These are phyloP conservation scores for Apophysomyces trapeziformis DNA, from an alignment of 371 early-diverging fungal genomes.

Conservation along the genomic window DNA sequence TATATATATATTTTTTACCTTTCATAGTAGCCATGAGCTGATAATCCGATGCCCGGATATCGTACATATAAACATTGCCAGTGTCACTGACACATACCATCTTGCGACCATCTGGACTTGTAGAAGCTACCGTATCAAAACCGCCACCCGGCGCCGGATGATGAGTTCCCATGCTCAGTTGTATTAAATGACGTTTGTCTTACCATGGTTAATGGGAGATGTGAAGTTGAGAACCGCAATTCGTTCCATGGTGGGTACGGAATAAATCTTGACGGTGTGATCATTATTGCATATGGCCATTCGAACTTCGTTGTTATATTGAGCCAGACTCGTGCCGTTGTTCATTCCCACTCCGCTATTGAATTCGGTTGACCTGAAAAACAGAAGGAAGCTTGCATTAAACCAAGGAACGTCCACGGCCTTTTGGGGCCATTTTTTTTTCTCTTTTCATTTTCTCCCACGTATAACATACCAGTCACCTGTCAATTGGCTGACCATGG, in stretches of 20 bases:
- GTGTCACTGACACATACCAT: slow-evolving; percentile 87
- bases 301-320: slow-evolving; percentile 15
- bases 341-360: slow-evolving; percentile 27
- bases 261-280: slow-evolving; percentile 51
- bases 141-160: no score
- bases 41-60: slow-evolving; percentile 66
- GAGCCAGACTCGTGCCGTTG: slow-evolving; percentile 23
- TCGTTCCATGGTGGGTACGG: slow-evolving; percentile 53
- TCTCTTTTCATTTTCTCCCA: no score
- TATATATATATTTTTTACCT: slow-evolving; percentile 21
- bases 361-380: slow-evolving; percentile 17
- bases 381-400: no score
- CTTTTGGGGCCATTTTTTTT: no score
- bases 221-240: slow-evolving; percentile 69
- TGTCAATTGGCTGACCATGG: slow-evolving; percentile 18
- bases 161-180: no score
- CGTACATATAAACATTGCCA: slow-evolving; percentile 77
- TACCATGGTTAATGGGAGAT: slow-evolving; percentile 81
- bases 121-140: slow-evolving; percentile 48
- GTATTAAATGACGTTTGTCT: not conserved
- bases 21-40: slow-evolving; percentile 57
- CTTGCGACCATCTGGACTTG: slow-evolving; percentile 80
- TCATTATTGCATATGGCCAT: slow-evolving; percentile 91
- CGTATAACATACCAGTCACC: slow-evolving; percentile 18
- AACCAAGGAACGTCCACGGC: no score